Base-by-base conservation (phyloP, 2,329 filamentous ascomycete species). In the Ophiostoma sp. region DNA sequence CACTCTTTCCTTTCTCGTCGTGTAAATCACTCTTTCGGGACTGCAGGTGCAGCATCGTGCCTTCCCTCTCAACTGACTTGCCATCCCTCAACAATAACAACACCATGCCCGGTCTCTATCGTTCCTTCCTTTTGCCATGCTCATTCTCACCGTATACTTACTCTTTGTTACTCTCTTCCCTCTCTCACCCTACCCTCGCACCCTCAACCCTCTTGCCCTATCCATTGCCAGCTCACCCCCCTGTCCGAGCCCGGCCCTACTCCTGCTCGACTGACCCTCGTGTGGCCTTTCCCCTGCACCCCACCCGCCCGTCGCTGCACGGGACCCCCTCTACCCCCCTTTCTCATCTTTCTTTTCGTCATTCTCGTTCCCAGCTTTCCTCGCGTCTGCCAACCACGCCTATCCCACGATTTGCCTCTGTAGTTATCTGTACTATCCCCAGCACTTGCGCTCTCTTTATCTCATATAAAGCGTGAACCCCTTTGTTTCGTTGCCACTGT, bases 1-100 rank as follows among this genome's bases (percentile, higher is more conserved):
- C 49, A 55, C 63, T 62, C 67, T 55, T 68, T 68, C 67, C 63
- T 68, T 68, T 63, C 63, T 68, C 63, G 67, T 68, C 67, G 67
- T 68, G 67, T 65, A 49, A 68, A 47, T 42, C 27, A 49, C 63
- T 62, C 49, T 49, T 68, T 65, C 45, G 40, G 67, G 67, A 49
- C 49, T 38, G 27, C 45, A 27, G 11, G 49, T 27, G 49, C 49
- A 55, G n/a, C 49, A 55, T 55, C 8, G 49, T 11, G 18, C 49
- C 49, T 55, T 55, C 49, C 49, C 27, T 27, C 27, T 27, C 9
- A 55, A 7, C 18, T 14, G 49, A 55, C 9, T 27, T 27, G 49
- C 27, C 14, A 55, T 55, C 18, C 27, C 55, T 36, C 42, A 8
- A 9, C 44, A 64, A 58, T 36, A 41, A 36, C 67, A 60, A 38